These are phyloP conservation scores for Phytopythium sindhum DNA, from an alignment of 352 stramenopile species.

Conservation along the genomic window DNA sequence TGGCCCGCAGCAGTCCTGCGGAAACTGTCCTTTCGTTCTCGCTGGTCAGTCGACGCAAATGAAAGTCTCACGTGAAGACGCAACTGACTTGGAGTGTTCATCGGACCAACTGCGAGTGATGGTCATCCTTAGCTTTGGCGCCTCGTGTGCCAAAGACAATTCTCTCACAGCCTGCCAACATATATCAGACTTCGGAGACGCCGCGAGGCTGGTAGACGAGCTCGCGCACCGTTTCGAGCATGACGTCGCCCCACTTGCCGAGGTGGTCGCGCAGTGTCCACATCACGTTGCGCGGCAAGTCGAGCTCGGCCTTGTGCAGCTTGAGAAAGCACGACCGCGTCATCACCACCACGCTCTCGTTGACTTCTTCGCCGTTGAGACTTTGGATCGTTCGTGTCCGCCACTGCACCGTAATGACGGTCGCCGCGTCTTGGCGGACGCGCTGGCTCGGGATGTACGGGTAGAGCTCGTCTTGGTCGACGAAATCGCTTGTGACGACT, in stretches of 20 bases:
- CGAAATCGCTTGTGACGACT: slow-evolving; percentile 25
- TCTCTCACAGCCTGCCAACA: too few species aligned
- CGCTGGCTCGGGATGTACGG: slow-evolving; percentile 19
- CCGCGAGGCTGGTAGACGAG: slow-evolving; percentile 12
- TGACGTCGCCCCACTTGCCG: slow-evolving; percentile 40
- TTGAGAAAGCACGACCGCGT: slow-evolving; percentile 13
- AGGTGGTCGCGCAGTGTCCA: slow-evolving; percentile 38
- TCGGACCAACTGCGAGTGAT: too few species aligned
- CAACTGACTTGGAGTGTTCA: too few species aligned
- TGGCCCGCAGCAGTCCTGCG: too few species aligned
- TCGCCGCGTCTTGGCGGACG: slow-evolving; percentile 26
- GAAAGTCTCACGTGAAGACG: too few species aligned
- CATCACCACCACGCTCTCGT: slow-evolving; percentile 25
- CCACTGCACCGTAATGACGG: slow-evolving; percentile 21
- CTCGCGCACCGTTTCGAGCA: slow-evolving; percentile 27
- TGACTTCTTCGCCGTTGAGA: slow-evolving; percentile 10
- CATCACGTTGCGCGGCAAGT: slow-evolving; percentile 19
- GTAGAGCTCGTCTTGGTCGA: slow-evolving; percentile 26
- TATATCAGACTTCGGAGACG: neutral
- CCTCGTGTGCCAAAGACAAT: too few species aligned
- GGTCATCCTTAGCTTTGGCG: too few species aligned
- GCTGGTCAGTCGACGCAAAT: too few species aligned
- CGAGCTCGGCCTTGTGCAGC: slow-evolving; percentile 13
- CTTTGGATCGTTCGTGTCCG: slow-evolving; percentile 11
- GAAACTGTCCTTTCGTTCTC: too few species aligned